Conservation (phyloP, 2,329 filamentous ascomycete genomes). For the Microascus cirrosus region DNA sequence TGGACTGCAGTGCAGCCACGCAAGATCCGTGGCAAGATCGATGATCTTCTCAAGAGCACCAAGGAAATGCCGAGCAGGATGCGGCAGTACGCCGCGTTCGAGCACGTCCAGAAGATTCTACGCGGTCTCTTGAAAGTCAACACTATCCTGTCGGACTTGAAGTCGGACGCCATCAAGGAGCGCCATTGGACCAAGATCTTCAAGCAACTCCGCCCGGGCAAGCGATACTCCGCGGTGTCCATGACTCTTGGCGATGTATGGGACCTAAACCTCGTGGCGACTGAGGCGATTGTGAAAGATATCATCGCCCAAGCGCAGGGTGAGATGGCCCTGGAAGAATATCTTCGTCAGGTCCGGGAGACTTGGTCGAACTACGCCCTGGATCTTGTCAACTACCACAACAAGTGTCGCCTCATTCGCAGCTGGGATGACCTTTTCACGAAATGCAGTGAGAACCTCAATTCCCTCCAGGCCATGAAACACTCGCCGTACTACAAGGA, state of each 20-base stretch:
- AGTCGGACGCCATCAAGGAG: conserved; percentile 92
- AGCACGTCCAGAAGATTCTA: conserved; percentile 88
- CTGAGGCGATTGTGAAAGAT: conserved; percentile 77
- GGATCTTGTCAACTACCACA: conserved; percentile 94
- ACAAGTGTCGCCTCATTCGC: conserved; percentile 92
- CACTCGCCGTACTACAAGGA: conserved; percentile 99
- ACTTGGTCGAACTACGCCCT: conserved; percentile 93
- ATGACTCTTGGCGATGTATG: conserved; percentile 98
- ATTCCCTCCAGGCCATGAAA: conserved; percentile 95
- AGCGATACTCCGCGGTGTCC: conserved; percentile 85
- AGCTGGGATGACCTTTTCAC: conserved; percentile 98
- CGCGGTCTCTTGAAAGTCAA: conserved; percentile 88
- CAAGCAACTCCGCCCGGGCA: conserved; percentile 85
- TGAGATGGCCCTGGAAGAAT: conserved; percentile 97
- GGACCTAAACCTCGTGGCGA: conserved; percentile 85
- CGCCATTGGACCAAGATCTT: conserved; percentile 97
- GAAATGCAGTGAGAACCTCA: conserved; percentile 96
- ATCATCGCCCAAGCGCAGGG: conserved; percentile 94
- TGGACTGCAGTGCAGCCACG: conserved; percentile 95
- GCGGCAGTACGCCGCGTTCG: conserved; percentile 99
- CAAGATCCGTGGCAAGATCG: conserved; percentile 81
- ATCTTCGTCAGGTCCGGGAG: conserved; percentile 90
- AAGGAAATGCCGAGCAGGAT: conserved; percentile 99
- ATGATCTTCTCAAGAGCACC: conserved; percentile 91
- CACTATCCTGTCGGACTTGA: conserved; percentile 74